Evolutionary conservation across 768 basidiomycete genomes (phyloP), one percentile per base, ranked within the genome.

Genomic region (Dictyophora rubrovolvata): DNA sequence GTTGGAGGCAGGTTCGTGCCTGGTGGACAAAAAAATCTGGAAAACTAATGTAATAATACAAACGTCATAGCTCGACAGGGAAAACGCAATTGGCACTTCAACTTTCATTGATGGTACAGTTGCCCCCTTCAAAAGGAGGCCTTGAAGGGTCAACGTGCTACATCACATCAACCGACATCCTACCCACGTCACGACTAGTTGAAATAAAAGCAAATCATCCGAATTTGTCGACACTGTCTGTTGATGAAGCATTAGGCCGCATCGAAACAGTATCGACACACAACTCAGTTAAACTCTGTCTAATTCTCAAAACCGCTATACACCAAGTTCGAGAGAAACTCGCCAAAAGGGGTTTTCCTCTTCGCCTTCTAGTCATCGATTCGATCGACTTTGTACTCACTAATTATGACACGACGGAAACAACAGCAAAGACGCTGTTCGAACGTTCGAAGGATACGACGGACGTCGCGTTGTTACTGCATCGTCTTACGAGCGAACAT

Each of bases 41-140:
- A n/a, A n/a, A n/a, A n/a, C n/a, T n/a, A n/a, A n/a, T n/a, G n/a
- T n/a, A n/a, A n/a, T n/a, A n/a, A n/a, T n/a, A n/a, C n/a, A n/a
- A n/a, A n/a, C n/a, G n/a, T n/a, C 46, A 16, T 68, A 99, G 96
- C 68, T 86, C 93, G 21, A 84, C 95, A 23, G 96, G 96, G 42
- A 99, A 99, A 73, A 93, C 93, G 0, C 93, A 98, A 65, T 71
- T 98, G 5, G 89, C 87, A 3, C 75, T 99, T 14, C 93, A 94
- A 63, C 78, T 92, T 18, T 82, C 90, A 3, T 73, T 95, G 33
- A 75, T 80, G 20, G 86, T 89, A 0, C 94, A 97, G 68, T 75
- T 89, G 0, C 83, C 88, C 21, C 65, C 20, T 50, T 66, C 69
- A 48, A 70, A 75, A 5, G 83, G 83, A 9, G 89, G 85, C 20